These are phyloP conservation scores for Cylindricascospora bacillispora DNA, from an alignment of 1,139 yeast genomes.

Conservation along the genomic window DNA sequence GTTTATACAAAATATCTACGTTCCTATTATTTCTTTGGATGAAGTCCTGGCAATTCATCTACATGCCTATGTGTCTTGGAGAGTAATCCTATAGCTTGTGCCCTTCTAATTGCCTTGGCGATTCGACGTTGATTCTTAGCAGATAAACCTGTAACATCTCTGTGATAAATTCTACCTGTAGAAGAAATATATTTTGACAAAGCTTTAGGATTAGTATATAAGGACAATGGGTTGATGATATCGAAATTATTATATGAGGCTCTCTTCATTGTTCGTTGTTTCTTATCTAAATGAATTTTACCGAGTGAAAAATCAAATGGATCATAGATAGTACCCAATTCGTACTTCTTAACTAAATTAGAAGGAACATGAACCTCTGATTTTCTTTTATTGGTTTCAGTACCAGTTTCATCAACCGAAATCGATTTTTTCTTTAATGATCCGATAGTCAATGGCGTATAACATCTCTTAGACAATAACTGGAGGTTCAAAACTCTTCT, in stretches of 20 bases:
- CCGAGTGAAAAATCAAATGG: slow-evolving; percentile 65
- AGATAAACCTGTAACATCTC: slow-evolving; percentile 55
- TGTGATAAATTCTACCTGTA: slow-evolving; percentile 56
- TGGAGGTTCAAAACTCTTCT: too few species aligned
- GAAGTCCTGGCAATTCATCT: slow-evolving; percentile 30
- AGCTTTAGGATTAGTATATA: slow-evolving; percentile 53
- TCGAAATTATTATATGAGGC: slow-evolving; percentile 33
- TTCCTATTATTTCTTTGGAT: background rate
- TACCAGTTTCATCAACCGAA: too few species aligned
- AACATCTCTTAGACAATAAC: too few species aligned
- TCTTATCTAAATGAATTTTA: slow-evolving; percentile 30
- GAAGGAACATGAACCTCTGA: too few species aligned
- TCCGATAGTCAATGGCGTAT: too few species aligned
- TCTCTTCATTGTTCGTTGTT: slow-evolving; percentile 9
- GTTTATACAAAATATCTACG: background rate
- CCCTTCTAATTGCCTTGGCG: slow-evolving; percentile 55
- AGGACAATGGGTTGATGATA: slow-evolving; percentile 47
- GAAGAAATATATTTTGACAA: slow-evolving; percentile 45
- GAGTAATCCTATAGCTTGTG: slow-evolving; percentile 55
- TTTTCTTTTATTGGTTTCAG: too few species aligned
- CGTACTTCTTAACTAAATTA: background rate
- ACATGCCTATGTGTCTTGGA: slow-evolving; percentile 47
- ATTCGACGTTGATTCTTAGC: slow-evolving; percentile 50
- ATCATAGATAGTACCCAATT: slow-evolving; percentile 35
- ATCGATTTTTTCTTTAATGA: too few species aligned